phyloP scores from a whole-genome alignment of 768 basidiomycete genomes.

The Boletus tylopilopsis region DNA sequence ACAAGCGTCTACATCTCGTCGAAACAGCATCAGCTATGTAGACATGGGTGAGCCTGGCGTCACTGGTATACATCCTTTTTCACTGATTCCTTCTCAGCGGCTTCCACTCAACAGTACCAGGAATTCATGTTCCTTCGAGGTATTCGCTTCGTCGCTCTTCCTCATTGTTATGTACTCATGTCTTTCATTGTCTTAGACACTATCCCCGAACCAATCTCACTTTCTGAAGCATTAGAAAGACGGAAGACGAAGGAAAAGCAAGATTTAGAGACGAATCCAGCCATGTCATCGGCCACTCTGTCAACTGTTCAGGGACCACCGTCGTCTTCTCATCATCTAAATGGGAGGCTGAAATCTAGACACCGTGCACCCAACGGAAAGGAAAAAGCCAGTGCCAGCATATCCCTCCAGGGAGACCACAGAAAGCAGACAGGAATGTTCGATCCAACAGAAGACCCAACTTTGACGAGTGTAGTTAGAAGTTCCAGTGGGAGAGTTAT shows the following conservation, averaged over 20 bases:
- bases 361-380: slow-evolving; percentile 34
- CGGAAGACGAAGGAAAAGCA: slow-evolving; percentile 52
- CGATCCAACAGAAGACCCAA: slow-evolving; percentile 21
- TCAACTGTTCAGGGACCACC: slow-evolving; percentile 25
- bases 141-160: slow-evolving; percentile 19
- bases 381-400: slow-evolving; percentile 30
- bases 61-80: not conserved
- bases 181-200: slow-evolving; percentile 44
- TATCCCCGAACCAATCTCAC: slow-evolving; percentile 58
- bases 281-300: slow-evolving; percentile 37
- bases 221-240: slow-evolving; percentile 56
- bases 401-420: slow-evolving; percentile 24
- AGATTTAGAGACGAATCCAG: slow-evolving; percentile 58
- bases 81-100: slow-evolving; percentile 39
- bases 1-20: slow-evolving; percentile 55
- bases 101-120: slow-evolving; percentile 55
- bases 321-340: slow-evolving; percentile 17
- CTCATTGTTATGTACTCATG: not conserved
- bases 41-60: slow-evolving; percentile 62
- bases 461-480: slow-evolving; percentile 21
- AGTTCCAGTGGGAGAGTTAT: slow-evolving; percentile 28
- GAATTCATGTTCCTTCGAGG: slow-evolving; percentile 74
- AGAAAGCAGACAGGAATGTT: slow-evolving; percentile 15
- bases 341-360: slow-evolving; percentile 39
- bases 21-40: slow-evolving; percentile 59